A percentile compares a stretch with the other conserved stretches of the same genome.
Conservation (phyloP, 768 basidiomycete genomes). For the Nevesoporus exiguus region DNA sequence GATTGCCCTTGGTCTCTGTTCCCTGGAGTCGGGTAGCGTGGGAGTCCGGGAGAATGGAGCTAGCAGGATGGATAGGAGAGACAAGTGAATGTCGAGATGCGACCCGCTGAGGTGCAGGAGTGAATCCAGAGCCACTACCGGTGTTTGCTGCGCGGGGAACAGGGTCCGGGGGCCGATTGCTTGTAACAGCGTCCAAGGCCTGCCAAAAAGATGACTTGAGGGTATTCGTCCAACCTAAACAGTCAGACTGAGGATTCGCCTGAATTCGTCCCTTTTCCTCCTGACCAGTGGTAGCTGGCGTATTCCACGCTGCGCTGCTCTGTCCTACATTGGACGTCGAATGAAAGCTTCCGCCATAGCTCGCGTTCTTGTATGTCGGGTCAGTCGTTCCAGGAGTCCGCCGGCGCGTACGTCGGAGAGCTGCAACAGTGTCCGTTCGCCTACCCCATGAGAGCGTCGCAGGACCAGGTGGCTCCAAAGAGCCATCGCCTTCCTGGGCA, state of each 20-base stretch:
- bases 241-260: conserved; percentile 6
- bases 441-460: conserved; percentile 27
- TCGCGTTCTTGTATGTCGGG: conserved; percentile 8
- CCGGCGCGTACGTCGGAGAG: conserved; percentile 16
- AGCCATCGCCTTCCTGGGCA: conserved; percentile 1
- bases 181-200: conserved; percentile 49
- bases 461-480: conserved; percentile 20
- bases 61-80: not conserved
- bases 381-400: conserved; percentile 2
- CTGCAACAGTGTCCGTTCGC: conserved; percentile 25
- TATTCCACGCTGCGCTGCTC: not conserved
- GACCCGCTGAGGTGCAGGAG: conserved; percentile 19
- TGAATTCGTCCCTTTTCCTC: not conserved
- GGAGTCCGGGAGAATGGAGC: not conserved
- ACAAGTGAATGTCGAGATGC: conserved; percentile 12
- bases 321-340: conserved; percentile 1
- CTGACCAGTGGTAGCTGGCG: not conserved
- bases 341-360: conserved; percentile 14
- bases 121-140: conserved; percentile 18
- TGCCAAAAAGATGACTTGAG: conserved; percentile 44
- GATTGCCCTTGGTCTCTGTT: not conserved
- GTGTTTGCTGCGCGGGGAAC: not conserved
- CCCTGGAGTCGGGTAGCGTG: not conserved
- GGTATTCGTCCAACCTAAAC: conserved; percentile 40
- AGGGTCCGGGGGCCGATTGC: conserved; percentile 32